Base-by-base conservation (phyloP, 2,329 filamentous ascomycete species). In the Epichloe hybrida region DNA sequence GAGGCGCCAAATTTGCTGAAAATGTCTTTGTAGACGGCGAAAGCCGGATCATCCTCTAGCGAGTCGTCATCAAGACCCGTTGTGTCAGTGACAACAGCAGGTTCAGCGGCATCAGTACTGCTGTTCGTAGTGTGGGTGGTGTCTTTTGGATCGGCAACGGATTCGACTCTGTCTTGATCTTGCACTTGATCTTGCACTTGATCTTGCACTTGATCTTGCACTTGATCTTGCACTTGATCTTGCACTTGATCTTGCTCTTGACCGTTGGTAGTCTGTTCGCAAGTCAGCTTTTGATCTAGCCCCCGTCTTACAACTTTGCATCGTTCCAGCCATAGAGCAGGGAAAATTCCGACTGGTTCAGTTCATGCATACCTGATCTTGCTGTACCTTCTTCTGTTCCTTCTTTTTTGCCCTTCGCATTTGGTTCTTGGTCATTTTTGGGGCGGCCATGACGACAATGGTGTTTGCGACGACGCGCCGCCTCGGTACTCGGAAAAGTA, bases 321-420 rank as follows among this genome's bases (percentile, higher is more conserved):
- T 31, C 8, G 8, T 31, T 31, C 8, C 27, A 31, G 27, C 27
- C 27, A 31, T 11, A 4, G 1, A 21, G 36, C 36, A 41, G 17
- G 12, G 13, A 13, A 3, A 5, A 11, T 17, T 48, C n/a, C 23
- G 20, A 23, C 6, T 17, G 31, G n/a, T 12, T 21, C 15, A 5
- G 9, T 2, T 34, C 34, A 41, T 40, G 20, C 58, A 56, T 50
- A 80, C 79, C 60, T 81, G 72, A 66, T 77, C 71, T 49, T 76
- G 70, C 58, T 76, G 71, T 57, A 79, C 69, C 62, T 82, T 82
- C 72, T 94, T 94, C 64, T 88, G 81, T 61, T 88, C 86, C 82
- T 95, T 96, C 79, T 93, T 95, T 91, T 91, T 90, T 47, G 88
- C 86, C 66, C 91, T 83, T 66, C 89, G 81, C 74, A 90, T 84